Percentiles rank a stretch among this genome's conserved stretches.
phyloP scores from a whole-genome alignment of 2,329 filamentous ascomycete genomes.

The Septoria petroselini region DNA sequence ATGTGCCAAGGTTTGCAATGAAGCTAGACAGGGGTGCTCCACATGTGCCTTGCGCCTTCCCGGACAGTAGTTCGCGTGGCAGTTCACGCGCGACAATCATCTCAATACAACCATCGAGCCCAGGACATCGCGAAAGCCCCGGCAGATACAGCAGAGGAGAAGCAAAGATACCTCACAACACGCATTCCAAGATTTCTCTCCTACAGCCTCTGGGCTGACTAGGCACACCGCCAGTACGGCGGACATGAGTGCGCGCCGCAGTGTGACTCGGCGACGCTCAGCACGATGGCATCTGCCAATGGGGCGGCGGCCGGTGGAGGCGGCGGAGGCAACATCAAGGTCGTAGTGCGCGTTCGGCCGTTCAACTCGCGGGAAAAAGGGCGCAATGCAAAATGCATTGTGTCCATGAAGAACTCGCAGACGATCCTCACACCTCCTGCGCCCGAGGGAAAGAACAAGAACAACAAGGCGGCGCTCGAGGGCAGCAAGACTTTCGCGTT shows the following conservation, averaged over 20 bases:
- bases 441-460: conserved; percentile 61
- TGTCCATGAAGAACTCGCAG: conserved; percentile 92
- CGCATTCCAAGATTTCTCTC: too few species aligned
- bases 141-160: too few species aligned
- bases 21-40: not conserved
- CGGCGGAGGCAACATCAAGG: conserved; percentile 97
- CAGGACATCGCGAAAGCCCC: too few species aligned
- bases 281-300: conserved; percentile 28
- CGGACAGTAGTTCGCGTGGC: conserved; percentile 4
- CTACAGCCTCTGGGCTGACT: not conserved
- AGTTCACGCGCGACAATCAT: not conserved
- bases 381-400: conserved; percentile 89
- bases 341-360: conserved; percentile 92
- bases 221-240: conserved; percentile 1
- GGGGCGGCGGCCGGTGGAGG: conserved; percentile 55
- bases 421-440: conserved; percentile 76
- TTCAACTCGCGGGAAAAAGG: conserved; percentile 88
- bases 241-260: conserved; percentile 9
- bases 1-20: too few species aligned
- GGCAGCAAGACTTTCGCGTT: conserved; percentile 87
- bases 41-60: conserved; percentile 7
- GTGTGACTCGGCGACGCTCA: conserved; percentile 9
- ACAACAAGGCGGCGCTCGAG: conserved; percentile 59
- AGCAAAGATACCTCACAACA: too few species aligned
- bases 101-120: too few species aligned